Base-by-base conservation (phyloP, 768 basidiomycete genomes). In the Boletus rufocinnamomeus region DNA sequence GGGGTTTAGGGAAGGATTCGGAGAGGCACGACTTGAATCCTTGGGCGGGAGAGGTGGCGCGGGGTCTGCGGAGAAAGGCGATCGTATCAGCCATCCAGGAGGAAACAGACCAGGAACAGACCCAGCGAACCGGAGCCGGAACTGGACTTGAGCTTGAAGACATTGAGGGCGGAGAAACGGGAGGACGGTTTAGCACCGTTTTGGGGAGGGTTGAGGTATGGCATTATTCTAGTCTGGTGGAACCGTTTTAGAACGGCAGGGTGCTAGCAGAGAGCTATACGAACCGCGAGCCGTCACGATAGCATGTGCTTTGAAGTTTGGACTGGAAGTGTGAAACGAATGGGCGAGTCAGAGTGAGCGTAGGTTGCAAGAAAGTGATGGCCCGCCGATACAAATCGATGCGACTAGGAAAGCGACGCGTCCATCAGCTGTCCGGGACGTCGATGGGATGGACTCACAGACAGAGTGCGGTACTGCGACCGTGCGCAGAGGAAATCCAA, bases 41-140 rank as follows among this genome's bases (percentile, higher is more conserved):
- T 89, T 89, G 41, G 87, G 87, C 0, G 88, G 88, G 2, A 76
- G 82, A 8, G 82, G 83, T 35, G 76, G 73, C 48, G 58, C 57
- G 17, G 58, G 7, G n/a, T 66, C 66, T 69, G 52, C 14, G 48
- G 16, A 17, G n/a, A 21, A 23, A 9, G 27, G 38, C 9, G 23
- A 58, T 43, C 27, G 47, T 1, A 44, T 21, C 7, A 35, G 23
- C 5, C 13, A 2, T 10, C 11, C 2, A 14, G 61, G 54, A 52
- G 46, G 28, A 56, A 28, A 35, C 1, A 28, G 28, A 14, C 19
- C 19, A 19, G 34, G 27, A 17, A 58, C 48, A 6, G 10, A 60
- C 56, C 56, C 11, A 51, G 23, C 34, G 38, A 38, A 51, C 38
- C 14, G 9, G 38, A n/a, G 8, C n/a, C 10, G 2, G 40, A 23